Base-by-base conservation (phyloP, 352 stramenopile species). In the Phytophthora crassamura region DNA sequence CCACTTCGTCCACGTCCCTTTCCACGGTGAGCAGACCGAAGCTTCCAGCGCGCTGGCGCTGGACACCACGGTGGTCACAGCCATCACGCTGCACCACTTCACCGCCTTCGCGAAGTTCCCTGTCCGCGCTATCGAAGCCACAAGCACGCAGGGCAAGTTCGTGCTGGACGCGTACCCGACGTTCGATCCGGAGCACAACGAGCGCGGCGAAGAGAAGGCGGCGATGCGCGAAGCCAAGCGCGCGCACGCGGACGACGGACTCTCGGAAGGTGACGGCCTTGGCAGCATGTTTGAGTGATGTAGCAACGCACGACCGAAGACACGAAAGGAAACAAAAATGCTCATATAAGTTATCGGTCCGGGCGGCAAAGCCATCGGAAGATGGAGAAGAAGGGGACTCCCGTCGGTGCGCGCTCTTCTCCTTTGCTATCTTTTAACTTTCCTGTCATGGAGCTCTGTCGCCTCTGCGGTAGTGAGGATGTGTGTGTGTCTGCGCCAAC, bases 101-200 rank as follows among this genome's bases (percentile, higher is more conserved):
- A 89, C 82, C 41, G 64, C 65, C 15, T 90, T 82, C 55, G 80
- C 85, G 0, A 41, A 77, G 47, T 91, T 91, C 58, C 50, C 68
- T n/a, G 60, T 84, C 42, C 85, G 85, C 32, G 43, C 75, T 7
- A 86, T 89, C 38, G 75, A 93, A 52, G 67, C 67, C 25, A 92
- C 85, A 7, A 80, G 60, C 15, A 89, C 85, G 12, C 82, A 90
- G 54, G 85, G 85, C 58, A 93, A 93, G 68, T 93, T 93, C 18
- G 69, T 89, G 15, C 74, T 93, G 30, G 84, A 91, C 60, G 72
- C 72, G 36, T 85, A 83, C 61, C 83, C 80, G 56, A 81, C 71
- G 28, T 82, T 75, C 39, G 67, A 84, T 25, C 65, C 60, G 28
- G 47, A 57, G 20, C 33, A 66, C 39, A 61, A 68, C 43, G 32